Percentiles rank a stretch among this genome's conserved stretches.
Conservation (phyloP, 2,329 filamentous ascomycete species). For the Penicillium sp. region DNA sequence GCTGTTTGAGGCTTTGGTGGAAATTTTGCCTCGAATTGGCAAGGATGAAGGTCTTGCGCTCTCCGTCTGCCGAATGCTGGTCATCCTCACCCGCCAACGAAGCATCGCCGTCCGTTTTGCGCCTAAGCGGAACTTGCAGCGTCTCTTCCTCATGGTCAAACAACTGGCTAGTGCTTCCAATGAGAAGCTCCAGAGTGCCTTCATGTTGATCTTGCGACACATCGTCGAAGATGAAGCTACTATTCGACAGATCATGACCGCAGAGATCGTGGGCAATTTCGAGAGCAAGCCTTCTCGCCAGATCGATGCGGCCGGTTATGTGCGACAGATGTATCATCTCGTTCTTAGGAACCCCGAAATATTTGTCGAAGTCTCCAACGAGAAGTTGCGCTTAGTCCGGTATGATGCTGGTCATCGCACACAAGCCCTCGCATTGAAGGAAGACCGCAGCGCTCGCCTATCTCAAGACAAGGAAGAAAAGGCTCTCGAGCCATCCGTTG, state of each 20-base stretch:
- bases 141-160: slow-evolving; percentile 92
- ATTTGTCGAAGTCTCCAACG: slow-evolving; percentile 85
- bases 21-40: slow-evolving; percentile 80
- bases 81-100: slow-evolving; percentile 82
- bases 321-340: slow-evolving; percentile 76
- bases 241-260: slow-evolving; percentile 86
- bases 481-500: slow-evolving; percentile 39
- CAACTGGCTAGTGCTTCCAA: slow-evolving; percentile 81
- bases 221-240: slow-evolving; percentile 93
- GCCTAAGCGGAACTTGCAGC: slow-evolving; percentile 85
- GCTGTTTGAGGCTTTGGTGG: slow-evolving; percentile 77
- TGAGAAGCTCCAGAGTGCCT: slow-evolving; percentile 71
- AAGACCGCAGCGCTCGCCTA: slow-evolving; percentile 36
- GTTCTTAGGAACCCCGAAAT: slow-evolving; percentile 80
- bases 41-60: slow-evolving; percentile 85
- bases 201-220: slow-evolving; percentile 87
- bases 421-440: slow-evolving; percentile 59
- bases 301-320: slow-evolving; percentile 71
- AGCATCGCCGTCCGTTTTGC: slow-evolving; percentile 74
- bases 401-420: slow-evolving; percentile 61
- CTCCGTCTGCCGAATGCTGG: slow-evolving; percentile 78
- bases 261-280: slow-evolving; percentile 81
- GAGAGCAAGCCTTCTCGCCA: slow-evolving; percentile 61
- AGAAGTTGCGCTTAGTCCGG: slow-evolving; percentile 74
- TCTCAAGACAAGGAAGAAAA: slow-evolving; percentile 29